These are phyloP conservation scores for Fusarium bactridioides DNA, from an alignment of 2,329 filamentous ascomycete genomes.

Conservation along the genomic window DNA sequence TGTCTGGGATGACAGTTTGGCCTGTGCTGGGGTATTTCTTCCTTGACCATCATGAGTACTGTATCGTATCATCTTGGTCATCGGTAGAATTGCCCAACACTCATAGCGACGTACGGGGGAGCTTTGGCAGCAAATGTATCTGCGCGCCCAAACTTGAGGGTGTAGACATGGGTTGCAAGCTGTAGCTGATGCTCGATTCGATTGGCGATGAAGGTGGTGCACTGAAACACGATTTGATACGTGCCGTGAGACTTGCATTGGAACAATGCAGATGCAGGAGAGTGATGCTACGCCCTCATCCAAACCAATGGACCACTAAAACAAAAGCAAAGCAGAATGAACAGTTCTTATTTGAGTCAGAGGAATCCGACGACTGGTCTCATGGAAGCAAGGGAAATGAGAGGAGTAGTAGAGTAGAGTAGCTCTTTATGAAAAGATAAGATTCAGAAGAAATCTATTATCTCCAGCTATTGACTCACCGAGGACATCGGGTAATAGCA, in stretches of 20 bases:
- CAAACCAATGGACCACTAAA: not conserved
- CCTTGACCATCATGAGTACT: not conserved
- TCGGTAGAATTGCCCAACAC: not conserved
- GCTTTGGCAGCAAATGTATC: not conserved
- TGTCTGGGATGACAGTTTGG: not conserved
- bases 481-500: not conserved
- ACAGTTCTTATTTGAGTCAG: not conserved
- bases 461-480: not conserved
- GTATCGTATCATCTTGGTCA: not conserved
- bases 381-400: not conserved
- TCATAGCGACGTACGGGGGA: not conserved
- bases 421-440: not conserved
- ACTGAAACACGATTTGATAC: conserved; percentile 23
- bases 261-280: not conserved
- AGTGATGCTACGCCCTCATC: not conserved
- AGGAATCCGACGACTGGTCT: not conserved
- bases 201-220: conserved; percentile 5
- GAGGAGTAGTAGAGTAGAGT: not conserved
- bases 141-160: not conserved
- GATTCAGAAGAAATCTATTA: not conserved
- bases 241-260: conserved; percentile 18
- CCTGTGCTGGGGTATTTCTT: not conserved
- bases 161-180: not conserved
- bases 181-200: not conserved
- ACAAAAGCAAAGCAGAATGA: not conserved